Evolutionary conservation across 495 filamentous ascomycete genomes (phyloP).

Genomic region (Aspergillus homomorphus): DNA sequence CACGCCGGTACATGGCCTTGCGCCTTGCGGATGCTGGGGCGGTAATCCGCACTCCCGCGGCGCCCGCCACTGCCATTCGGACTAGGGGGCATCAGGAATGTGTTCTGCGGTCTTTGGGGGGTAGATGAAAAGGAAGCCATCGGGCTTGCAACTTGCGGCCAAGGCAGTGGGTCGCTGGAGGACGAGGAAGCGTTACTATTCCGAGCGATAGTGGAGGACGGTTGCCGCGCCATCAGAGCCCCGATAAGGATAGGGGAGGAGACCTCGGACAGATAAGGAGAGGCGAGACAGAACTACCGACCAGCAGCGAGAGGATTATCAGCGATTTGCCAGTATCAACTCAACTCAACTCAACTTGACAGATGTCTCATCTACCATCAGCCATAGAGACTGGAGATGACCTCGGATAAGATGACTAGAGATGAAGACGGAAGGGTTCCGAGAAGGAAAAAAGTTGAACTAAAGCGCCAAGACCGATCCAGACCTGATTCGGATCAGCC

Average conservation of each 20-base stretch:
- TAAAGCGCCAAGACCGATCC: slow-evolving; percentile 23
- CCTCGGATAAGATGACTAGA: not conserved
- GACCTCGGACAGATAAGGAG: not conserved
- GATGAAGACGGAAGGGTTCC: not conserved
- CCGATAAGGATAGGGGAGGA: not conserved
- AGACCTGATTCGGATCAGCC: slow-evolving; percentile 23
- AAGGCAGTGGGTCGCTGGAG: slow-evolving; percentile 39
- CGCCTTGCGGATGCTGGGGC: slow-evolving; percentile 74
- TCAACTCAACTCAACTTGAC: not conserved
- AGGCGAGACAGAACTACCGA: not conserved
- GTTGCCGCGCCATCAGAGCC: slow-evolving; percentile 30
- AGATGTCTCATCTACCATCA: not conserved
- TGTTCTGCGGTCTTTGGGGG: slow-evolving; percentile 52
- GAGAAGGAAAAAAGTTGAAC: slow-evolving; percentile 4
- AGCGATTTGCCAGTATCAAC: too few relatives aligned
- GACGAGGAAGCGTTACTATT: slow-evolving; percentile 24
- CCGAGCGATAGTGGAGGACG: slow-evolving; percentile 22
- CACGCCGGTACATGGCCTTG: slow-evolving; percentile 88
- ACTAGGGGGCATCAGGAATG: slow-evolving; percentile 82
- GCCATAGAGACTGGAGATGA: not conserved
- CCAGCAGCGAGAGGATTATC: not conserved
- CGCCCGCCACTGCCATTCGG: slow-evolving; percentile 54
- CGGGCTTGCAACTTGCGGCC: slow-evolving; percentile 26
- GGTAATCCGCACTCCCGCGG: slow-evolving; percentile 64
- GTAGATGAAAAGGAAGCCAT: slow-evolving; percentile 29